phyloP scores from a whole-genome alignment of 305 asterid genomes.

The Lippia alba region DNA sequence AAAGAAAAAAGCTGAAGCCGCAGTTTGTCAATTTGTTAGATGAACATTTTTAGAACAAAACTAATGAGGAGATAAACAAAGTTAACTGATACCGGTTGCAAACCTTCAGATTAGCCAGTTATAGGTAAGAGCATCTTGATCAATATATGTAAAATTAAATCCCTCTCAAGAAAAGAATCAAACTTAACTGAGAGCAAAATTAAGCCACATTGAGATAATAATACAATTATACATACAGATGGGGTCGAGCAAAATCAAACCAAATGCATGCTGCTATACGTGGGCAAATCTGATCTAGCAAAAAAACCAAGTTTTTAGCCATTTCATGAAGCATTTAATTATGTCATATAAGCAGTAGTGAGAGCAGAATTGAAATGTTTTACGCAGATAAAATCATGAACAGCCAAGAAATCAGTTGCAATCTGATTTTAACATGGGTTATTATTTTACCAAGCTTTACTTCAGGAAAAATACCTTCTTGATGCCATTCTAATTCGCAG shows the following conservation, averaged over 20 bases:
- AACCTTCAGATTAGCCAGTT: neutral
- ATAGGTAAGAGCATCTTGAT: neutral
- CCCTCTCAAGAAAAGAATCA: neutral
- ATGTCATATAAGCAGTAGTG: too few species aligned
- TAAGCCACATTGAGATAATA: neutral
- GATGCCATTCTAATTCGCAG: neutral
- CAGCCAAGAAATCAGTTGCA: neutral
- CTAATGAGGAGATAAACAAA: neutral
- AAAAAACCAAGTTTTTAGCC: neutral
- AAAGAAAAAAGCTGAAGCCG: constrained; percentile 15
- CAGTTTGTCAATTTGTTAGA: neutral
- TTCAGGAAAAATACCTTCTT: constrained; percentile 9
- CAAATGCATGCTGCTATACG: constrained; percentile 2
- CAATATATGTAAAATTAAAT: neutral
- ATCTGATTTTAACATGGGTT: neutral
- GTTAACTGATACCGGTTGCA: neutral
- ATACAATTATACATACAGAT: too few species aligned
- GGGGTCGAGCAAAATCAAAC: neutral
- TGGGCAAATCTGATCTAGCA: neutral
- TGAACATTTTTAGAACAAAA: neutral
- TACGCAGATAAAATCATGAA: neutral
- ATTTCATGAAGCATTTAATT: constrained; percentile 12
- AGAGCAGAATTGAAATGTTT: neutral
- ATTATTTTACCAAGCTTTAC: neutral
- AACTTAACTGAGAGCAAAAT: neutral